Percentiles rank a stretch among this genome's conserved stretches.
These are phyloP conservation scores for Ephemerocybe angulata DNA, from an alignment of 768 basidiomycete species.

Conservation along the genomic window DNA sequence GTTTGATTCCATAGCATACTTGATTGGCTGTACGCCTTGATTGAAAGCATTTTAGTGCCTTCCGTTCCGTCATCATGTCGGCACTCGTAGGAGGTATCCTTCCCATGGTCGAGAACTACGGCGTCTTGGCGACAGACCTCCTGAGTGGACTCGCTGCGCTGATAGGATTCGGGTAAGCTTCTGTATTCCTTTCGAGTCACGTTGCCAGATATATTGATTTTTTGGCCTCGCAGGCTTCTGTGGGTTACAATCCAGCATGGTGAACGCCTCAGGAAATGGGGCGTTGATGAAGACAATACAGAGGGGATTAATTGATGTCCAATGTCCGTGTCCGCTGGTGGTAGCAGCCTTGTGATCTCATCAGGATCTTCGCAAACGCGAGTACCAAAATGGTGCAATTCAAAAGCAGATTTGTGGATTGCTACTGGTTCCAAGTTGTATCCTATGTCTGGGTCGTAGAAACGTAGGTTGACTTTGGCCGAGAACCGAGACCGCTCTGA, in stretches of 20 bases:
- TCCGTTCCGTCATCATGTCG: conserved; percentile 32
- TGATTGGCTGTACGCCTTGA: neutral
- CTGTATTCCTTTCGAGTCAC: neutral
- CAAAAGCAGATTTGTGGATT: too few species aligned
- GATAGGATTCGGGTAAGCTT: conserved; percentile 41
- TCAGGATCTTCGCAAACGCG: too few species aligned
- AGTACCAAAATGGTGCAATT: too few species aligned
- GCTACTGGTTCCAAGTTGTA: too few species aligned
- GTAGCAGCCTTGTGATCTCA: too few species aligned
- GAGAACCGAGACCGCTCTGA: conserved; percentile 22
- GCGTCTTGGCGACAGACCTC: conserved; percentile 40
- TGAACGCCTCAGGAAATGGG: conserved; percentile 33
- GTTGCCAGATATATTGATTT: neutral
- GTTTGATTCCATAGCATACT: conserved; percentile 17
- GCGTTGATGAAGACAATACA: neutral
- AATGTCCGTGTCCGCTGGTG: too few species aligned
- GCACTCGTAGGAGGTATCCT: conserved; percentile 33
- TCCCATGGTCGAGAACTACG: conserved; percentile 42
- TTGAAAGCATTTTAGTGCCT: conserved; percentile 16
- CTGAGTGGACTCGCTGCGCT: conserved; percentile 34
- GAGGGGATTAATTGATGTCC: too few species aligned
- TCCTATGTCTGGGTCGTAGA: too few species aligned
- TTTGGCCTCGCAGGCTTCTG: conserved; percentile 31
- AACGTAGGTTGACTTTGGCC: conserved; percentile 18
- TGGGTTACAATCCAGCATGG: conserved; percentile 46